Base-by-base conservation (phyloP, 1,139 yeast species). In the Pichia sp. region DNA sequence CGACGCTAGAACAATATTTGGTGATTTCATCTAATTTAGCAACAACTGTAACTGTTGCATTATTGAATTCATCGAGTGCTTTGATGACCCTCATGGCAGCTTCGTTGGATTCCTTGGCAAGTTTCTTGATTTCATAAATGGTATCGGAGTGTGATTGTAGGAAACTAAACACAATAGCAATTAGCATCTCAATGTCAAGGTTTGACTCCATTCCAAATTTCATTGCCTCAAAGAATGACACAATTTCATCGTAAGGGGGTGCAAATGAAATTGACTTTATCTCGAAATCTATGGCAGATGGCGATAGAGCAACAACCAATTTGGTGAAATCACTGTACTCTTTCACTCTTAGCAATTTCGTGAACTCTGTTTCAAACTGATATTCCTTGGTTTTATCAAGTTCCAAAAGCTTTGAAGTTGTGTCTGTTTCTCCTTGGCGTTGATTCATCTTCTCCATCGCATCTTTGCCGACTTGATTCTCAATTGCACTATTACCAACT, bases 121-220 rank as follows among this genome's bases (percentile, higher is more conserved):
- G 22, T 41, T 60, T 69, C 42, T 69, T 65, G 53, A 74, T 72
- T 30, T 70, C 74, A 59, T 83, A 80, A 28, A 91, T 70, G 6
- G 88, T 83, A 67, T 93, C 99, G 22, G 93, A 93, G 66, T 95
- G 99, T 49, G 77, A 78, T 64, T 81, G 81, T 57, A 89, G 74
- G 55, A 90, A 75, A 74, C 89, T 76, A 19, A 83, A 74, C 76
- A 88, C 82, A 69, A 90, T 79, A 0, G 96, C 96, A 65, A 90
- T 85, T 49, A 80, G 74, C 36, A 86, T 68, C 60, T 89, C 96
- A 61, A 76, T 84, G 68, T 91, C 81, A 25, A 63, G 68, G 55
- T 85, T 85, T n/a, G 74, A 58, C 6, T 66, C 60, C 48, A 87
- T 67, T 4, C 93, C 95, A 50, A 68, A 71, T 4, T 79, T 73